phyloP scores from a whole-genome alignment of 2,329 filamentous ascomycete species.

The Exserohilum turcica region DNA sequence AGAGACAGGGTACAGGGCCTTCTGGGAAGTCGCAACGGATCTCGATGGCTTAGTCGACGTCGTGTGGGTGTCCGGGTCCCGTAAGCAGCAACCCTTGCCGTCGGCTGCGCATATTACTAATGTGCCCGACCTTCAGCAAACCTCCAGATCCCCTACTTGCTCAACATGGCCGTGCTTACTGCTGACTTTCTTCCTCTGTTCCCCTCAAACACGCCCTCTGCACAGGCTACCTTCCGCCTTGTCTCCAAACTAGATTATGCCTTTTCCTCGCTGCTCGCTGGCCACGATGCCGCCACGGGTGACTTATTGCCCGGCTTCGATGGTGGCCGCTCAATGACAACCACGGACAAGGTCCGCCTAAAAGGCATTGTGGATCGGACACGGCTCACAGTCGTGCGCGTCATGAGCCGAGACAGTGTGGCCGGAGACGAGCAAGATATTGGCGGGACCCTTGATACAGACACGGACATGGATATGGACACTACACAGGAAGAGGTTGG shows the following conservation, averaged over 20 bases:
- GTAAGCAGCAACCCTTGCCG: slow-evolving; percentile 57
- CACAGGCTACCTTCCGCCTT: slow-evolving; percentile 70
- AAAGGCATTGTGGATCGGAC: slow-evolving; percentile 80
- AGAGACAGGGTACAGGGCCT: slow-evolving; percentile 62
- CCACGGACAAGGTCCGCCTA: slow-evolving; percentile 86
- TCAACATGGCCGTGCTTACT: slow-evolving; percentile 75
- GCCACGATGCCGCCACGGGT: slow-evolving; percentile 68
- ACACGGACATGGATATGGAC: slow-evolving; percentile 44
- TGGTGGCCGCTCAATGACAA: slow-evolving; percentile 67
- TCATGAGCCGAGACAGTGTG: slow-evolving; percentile 62
- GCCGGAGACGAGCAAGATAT: slow-evolving; percentile 41
- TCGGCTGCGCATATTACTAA: neutral
- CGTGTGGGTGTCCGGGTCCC: slow-evolving; percentile 85
- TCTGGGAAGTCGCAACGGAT: slow-evolving; percentile 74
- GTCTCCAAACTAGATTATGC: slow-evolving; percentile 81
- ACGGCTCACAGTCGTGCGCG: slow-evolving; percentile 70
- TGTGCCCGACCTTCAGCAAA: slow-evolving; percentile 58
- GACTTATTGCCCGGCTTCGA: slow-evolving; percentile 73
- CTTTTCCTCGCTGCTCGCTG: slow-evolving; percentile 75
- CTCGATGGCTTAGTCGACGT: slow-evolving; percentile 77
- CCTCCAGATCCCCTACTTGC: slow-evolving; percentile 81
- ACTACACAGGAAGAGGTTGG: slow-evolving; percentile 33
- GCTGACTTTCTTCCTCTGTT: slow-evolving; percentile 76
- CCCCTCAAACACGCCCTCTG: slow-evolving; percentile 65
- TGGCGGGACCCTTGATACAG: slow-evolving; percentile 36